phyloP scores from a whole-genome alignment of 495 filamentous ascomycete species.

The Penicillium daleae region DNA sequence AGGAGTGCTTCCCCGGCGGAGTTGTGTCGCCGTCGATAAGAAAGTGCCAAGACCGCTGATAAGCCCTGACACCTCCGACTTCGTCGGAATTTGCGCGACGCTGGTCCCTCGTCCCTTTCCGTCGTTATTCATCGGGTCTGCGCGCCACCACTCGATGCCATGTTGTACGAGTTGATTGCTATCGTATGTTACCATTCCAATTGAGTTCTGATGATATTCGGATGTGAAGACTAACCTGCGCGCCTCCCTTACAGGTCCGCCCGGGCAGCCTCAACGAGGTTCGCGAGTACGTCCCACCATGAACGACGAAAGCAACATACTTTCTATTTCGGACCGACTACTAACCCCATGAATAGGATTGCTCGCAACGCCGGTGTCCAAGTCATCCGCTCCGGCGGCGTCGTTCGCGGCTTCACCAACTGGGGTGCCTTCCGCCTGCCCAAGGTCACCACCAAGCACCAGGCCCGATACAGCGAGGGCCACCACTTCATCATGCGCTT shows the following conservation, averaged over 20 bases:
- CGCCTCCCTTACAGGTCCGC: slow-evolving; percentile 67
- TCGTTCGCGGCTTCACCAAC: slow-evolving; percentile 89
- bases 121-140: slow-evolving; percentile 18
- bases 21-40: slow-evolving; percentile 28
- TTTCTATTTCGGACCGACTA: slow-evolving; percentile 9
- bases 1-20: slow-evolving; percentile 36
- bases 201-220: neutral
- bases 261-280: slow-evolving; percentile 85
- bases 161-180: slow-evolving; percentile 98
- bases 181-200: slow-evolving; percentile 63
- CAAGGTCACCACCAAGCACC: slow-evolving; percentile 70
- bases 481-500: slow-evolving; percentile 99
- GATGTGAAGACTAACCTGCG: slow-evolving; percentile 13
- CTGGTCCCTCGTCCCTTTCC: slow-evolving; percentile 11
- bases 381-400: slow-evolving; percentile 82
- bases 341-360: slow-evolving; percentile 58
- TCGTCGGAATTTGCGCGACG: slow-evolving; percentile 34
- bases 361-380: slow-evolving; percentile 82
- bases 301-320: slow-evolving; percentile 6
- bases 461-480: slow-evolving; percentile 76
- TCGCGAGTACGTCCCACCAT: slow-evolving; percentile 74
- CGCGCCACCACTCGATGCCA: slow-evolving; percentile 44
- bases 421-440: slow-evolving; percentile 92
- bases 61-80: slow-evolving; percentile 27
- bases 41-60: slow-evolving; percentile 38